These are phyloP conservation scores for Anastatica hierochuntica DNA, from an alignment of 345 rosid species.

Conservation along the genomic window DNA sequence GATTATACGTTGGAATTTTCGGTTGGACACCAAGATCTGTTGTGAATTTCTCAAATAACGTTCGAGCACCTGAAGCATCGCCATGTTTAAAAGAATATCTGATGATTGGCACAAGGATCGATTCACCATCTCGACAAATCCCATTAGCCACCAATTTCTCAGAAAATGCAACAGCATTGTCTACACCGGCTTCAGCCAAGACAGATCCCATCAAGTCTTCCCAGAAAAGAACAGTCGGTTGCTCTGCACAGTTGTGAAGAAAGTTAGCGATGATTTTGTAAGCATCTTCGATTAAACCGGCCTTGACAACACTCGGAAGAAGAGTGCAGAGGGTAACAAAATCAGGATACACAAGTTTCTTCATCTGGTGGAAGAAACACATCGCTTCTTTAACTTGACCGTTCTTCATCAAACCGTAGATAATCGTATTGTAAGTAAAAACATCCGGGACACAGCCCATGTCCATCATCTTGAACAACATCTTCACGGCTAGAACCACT, in stretches of 20 bases:
- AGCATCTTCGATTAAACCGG: conserved; percentile 50
- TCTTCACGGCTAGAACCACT: conserved; percentile 56
- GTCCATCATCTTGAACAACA: conserved; percentile 52
- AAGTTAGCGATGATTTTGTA: conserved; percentile 49
- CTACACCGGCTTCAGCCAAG: conserved; percentile 47
- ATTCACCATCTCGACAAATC: conserved; percentile 44
- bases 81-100: conserved; percentile 52
- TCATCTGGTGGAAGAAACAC: conserved; percentile 86
- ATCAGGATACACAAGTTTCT: conserved; percentile 63
- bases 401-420: conserved; percentile 59
- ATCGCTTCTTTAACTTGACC: conserved; percentile 48
- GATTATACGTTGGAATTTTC: conserved; percentile 40
- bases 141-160: conserved; percentile 45
- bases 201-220: conserved; percentile 68
- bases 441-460: conserved; percentile 68
- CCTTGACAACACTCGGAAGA: conserved; percentile 70
- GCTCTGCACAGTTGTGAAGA: conserved; percentile 28
- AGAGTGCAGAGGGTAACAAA: conserved; percentile 76
- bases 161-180: conserved; percentile 46
- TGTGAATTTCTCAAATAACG: conserved; percentile 46
- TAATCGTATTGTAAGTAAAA: conserved; percentile 71
- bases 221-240: conserved; percentile 38
- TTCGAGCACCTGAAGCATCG: conserved; percentile 40
- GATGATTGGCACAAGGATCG: conserved; percentile 54
- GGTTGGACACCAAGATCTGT: conserved; percentile 47